Evolutionary conservation across 495 filamentous ascomycete species (phyloP), one percentile per base, ranked within the genome.

Genomic region (Podospora comata): DNA sequence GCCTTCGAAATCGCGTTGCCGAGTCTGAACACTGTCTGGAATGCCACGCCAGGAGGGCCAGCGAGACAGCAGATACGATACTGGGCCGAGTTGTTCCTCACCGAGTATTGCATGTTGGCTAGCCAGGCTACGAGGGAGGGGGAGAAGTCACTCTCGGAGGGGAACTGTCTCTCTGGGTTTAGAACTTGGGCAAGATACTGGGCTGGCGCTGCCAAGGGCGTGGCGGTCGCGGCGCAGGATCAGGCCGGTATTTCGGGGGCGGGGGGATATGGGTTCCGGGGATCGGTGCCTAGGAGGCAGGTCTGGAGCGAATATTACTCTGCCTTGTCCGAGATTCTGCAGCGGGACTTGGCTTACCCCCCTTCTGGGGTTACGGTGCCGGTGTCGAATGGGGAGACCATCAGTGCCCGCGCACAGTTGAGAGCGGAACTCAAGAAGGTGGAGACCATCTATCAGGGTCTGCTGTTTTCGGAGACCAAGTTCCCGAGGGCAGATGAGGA

Each of bases 231-330:
- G 20, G 64, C 60, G 60, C n/a, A 55, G 20, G 39, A 48, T 48
- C 39, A 48, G 13, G 39, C 39, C 2, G 27, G 28, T 2, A 27
- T 32, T 18, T 73, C 74, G 15, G 72, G 79, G n/a, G 73, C 75
- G n/a, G 80, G 79, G 26, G 82, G 83, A 11, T 76, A 80, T 65
- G 81, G 81, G n/a, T 80, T 81, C 63, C 75, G 73, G 18, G 83
- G 81, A 23, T 76, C 78, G 32, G 77, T 85, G 70, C 80, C 82
- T 71, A 82, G 86, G 70, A 79, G 88, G 68, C 78, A 82, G 48
- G 83, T 94, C 16, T 97, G 92, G 92, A 88, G 86, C 73, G 84
- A 88, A 62, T 96, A 97, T 73, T 97, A 96, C 74, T 80, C 84
- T 65, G 84, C 88, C 2, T 79, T 96, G 26, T 94, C 92, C 6